Conservation (phyloP, 2,329 filamentous ascomycete genomes). For the Paracorniculantispora psalliotae region DNA sequence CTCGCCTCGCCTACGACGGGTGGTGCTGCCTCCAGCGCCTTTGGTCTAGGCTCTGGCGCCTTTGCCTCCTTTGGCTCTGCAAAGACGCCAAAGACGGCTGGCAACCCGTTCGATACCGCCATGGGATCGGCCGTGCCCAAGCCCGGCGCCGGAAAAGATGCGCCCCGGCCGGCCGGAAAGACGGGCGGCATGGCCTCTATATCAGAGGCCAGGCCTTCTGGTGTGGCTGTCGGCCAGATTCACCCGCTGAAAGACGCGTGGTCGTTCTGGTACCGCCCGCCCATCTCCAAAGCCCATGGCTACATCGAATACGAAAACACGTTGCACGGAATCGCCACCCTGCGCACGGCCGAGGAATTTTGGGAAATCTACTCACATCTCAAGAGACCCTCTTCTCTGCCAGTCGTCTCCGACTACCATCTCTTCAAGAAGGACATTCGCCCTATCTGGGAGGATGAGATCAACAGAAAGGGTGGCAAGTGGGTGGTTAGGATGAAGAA, state of each 20-base stretch:
- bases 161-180: constrained; percentile 25
- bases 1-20: constrained; percentile 67
- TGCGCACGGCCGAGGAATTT: constrained; percentile 83
- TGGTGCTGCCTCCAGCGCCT: constrained; percentile 71
- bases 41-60: constrained; percentile 88
- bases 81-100: constrained; percentile 83
- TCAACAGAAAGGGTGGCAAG: constrained; percentile 93
- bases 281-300: constrained; percentile 88
- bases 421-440: constrained; percentile 95
- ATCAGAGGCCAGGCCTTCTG: constrained; percentile 33
- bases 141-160: constrained; percentile 27
- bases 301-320: constrained; percentile 94
- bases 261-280: constrained; percentile 96
- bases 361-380: constrained; percentile 85
- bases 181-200: constrained; percentile 39
- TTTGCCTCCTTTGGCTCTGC: constrained; percentile 82
- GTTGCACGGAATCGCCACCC: constrained; percentile 76
- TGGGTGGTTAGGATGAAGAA: constrained; percentile 98
- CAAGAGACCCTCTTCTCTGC: constrained; percentile 80
- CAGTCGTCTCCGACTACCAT: constrained; percentile 94
- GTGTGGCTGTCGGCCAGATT: constrained; percentile 37
- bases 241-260: constrained; percentile 74
- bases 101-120: constrained; percentile 73
- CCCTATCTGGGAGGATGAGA: constrained; percentile 97
- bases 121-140: constrained; percentile 43